These are phyloP conservation scores for Penicillium sp. DNA, from an alignment of 2,329 filamentous ascomycete species.

Conservation along the genomic window DNA sequence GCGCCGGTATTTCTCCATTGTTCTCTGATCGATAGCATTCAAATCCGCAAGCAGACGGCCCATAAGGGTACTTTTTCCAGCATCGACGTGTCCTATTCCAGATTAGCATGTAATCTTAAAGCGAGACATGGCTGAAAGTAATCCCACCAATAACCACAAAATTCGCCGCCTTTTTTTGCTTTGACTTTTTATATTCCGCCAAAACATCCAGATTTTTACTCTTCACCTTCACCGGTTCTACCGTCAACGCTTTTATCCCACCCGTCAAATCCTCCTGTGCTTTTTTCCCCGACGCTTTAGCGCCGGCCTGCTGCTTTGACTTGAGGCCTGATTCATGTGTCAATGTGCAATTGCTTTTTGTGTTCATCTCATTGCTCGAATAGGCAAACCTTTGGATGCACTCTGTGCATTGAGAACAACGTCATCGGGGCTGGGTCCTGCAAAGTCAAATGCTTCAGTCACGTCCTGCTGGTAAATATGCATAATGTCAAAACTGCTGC, in stretches of 20 bases:
- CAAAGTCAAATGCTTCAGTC: constrained; percentile 58
- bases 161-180: constrained; percentile 75
- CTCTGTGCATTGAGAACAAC: constrained; percentile 78
- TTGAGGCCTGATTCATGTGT: constrained; percentile 42
- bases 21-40: constrained; percentile 80
- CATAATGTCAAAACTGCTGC: constrained; percentile 32
- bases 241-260: constrained; percentile 45
- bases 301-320: constrained; percentile 39
- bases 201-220: constrained; percentile 82
- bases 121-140: not conserved
- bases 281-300: constrained; percentile 41
- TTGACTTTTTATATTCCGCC: constrained; percentile 70
- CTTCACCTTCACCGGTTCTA: constrained; percentile 52
- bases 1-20: constrained; percentile 79
- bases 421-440: constrained; percentile 87
- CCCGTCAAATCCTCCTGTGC: constrained; percentile 43
- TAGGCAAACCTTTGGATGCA: constrained; percentile 68
- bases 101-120: not conserved
- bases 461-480: constrained; percentile 36
- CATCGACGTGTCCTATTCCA: constrained; percentile 79
- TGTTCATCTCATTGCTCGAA: constrained; percentile 34
- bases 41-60: constrained; percentile 86
- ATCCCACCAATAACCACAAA: constrained; percentile 84
- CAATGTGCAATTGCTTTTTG: constrained; percentile 31
- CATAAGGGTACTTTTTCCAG: constrained; percentile 97